phyloP scores from a whole-genome alignment of 768 basidiomycete genomes.

The Phanerochaete sordida region DNA sequence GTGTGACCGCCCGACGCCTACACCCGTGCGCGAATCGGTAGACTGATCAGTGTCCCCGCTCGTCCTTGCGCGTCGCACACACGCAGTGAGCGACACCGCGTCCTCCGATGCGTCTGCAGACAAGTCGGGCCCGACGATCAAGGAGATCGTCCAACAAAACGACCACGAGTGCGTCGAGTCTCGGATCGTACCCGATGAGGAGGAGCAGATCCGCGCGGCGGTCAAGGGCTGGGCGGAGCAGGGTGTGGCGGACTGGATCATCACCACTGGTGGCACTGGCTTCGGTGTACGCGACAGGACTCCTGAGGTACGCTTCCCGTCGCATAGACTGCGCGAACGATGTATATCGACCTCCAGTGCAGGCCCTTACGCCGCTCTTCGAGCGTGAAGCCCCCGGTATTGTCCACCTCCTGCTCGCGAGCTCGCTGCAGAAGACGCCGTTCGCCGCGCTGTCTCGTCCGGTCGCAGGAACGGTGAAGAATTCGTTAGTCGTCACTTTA shows the following conservation, averaged over 20 bases:
- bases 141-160: constrained; percentile 39
- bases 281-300: constrained; percentile 79
- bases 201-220: constrained; percentile 41
- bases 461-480: constrained; percentile 67
- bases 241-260: constrained; percentile 61
- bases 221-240: constrained; percentile 45
- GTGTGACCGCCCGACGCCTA: constrained; percentile 11
- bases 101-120: constrained; percentile 47
- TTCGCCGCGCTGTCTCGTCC: constrained; percentile 82
- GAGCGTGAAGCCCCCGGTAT: constrained; percentile 68
- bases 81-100: constrained; percentile 70
- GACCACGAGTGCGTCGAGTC: constrained; percentile 33
- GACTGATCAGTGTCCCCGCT: neutral
- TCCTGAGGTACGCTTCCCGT: constrained; percentile 57
- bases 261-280: constrained; percentile 88
- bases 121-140: constrained; percentile 63
- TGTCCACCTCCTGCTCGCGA: constrained; percentile 65
- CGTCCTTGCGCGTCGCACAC: neutral
- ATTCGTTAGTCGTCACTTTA: constrained; percentile 72
- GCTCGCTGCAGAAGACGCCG: constrained; percentile 71
- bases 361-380: constrained; percentile 64
- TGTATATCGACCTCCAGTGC: neutral
- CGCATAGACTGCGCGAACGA: neutral
- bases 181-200: constrained; percentile 64
- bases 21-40: neutral